A percentile compares a stretch with the other conserved stretches of the same genome.
Evolutionary conservation across 1,284 basidiomycete genomes (phyloP).

Genomic region (Boletellus deceptivus): DNA sequence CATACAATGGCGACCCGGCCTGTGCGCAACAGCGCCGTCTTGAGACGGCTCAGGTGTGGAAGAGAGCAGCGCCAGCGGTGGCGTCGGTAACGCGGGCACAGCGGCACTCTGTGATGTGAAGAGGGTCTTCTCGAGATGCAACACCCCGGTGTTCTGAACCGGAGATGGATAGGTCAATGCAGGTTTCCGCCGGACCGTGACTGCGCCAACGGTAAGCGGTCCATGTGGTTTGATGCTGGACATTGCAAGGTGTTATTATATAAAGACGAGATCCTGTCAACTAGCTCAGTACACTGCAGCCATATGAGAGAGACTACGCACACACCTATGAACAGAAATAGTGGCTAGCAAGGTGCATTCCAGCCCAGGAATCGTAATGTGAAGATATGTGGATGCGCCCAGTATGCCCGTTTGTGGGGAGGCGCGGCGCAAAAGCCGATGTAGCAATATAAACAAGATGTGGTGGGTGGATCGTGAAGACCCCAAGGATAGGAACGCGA

Average conservation of each 20-base stretch:
- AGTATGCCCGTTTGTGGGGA: conserved; percentile 2
- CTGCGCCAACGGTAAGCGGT: conserved; percentile 9
- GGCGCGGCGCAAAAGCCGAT: conserved; percentile 10
- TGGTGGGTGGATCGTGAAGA: conserved; percentile 11
- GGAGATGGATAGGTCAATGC: conserved; percentile 52
- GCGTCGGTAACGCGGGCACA: conserved; percentile 7
- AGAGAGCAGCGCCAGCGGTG: conserved; percentile 13
- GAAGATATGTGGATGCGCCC: conserved; percentile 15
- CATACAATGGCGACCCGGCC: conserved; percentile 27
- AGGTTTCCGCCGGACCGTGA: conserved; percentile 47
- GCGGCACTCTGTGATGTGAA: conserved; percentile 12
- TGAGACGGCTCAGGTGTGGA: conserved; percentile 20
- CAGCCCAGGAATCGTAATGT: conserved; percentile 13
- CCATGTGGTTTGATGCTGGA: conserved; percentile 24
- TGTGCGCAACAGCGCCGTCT: conserved; percentile 9
- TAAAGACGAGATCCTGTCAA: conserved; percentile 10
- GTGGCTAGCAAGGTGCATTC: conserved; percentile 20
- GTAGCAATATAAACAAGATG: conserved; percentile 28
- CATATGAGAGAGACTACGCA: background rate
- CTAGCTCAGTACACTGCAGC: conserved; percentile 4
- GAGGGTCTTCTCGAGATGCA: conserved; percentile 16
- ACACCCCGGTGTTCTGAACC: conserved; percentile 21
- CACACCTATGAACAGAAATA: conserved; percentile 25
- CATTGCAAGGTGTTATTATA: conserved; percentile 18
- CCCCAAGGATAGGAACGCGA: conserved; percentile 10